Base-by-base conservation (phyloP, 2,329 filamentous ascomycete genomes). In the Aspergillus intermedius region DNA sequence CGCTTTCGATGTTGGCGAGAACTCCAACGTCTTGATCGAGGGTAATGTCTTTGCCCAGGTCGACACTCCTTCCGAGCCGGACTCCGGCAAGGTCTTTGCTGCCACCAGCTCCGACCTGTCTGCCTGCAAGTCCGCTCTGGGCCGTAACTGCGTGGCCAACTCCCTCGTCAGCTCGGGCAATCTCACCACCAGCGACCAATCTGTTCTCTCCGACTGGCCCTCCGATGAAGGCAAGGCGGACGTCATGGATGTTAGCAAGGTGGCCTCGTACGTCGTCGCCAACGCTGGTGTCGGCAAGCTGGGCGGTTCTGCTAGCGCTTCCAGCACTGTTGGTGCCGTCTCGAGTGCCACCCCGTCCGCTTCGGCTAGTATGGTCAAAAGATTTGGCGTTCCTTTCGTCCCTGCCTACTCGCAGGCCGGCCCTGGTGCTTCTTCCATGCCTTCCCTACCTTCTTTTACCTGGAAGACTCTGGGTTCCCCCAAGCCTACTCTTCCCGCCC, bases 41-140 rank as follows among this genome's bases (percentile, higher is more conserved):
- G 74, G 73, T 28, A 76, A 76, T 60, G 66, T 68, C 48, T 75
- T 76, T 56, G 60, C 68, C 39, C 57, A 66, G 9, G 70, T 75
- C 44, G 62, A 64, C 7, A 70, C 66, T 9, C 70, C 72, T 13
- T 54, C 69, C 17, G 50, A 55, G 15, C 30, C 59, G 0, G 66
- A 64, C 35, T 58, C 54, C 6, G 65, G 62, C 15, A 55, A 59
- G 15, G 51, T 62, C 32, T 64, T 63, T 45, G 62, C 64, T 32
- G 64, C 56, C 21, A 53, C 25, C 52, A 46, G 51, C 7, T 44
- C 41, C 35, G 47, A 50, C 37, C 52, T 49, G 10, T 51, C 58
- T 4, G 50, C 52, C 42, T 64, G 62, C 47, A 53, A 54, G 34
- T 53, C 59, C 4, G 52, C 49, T 17, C 50, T 67, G 5, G 64